Evolutionary conservation across 352 stramenopile species (phyloP).

Genomic region (Phytophthora sp.): DNA sequence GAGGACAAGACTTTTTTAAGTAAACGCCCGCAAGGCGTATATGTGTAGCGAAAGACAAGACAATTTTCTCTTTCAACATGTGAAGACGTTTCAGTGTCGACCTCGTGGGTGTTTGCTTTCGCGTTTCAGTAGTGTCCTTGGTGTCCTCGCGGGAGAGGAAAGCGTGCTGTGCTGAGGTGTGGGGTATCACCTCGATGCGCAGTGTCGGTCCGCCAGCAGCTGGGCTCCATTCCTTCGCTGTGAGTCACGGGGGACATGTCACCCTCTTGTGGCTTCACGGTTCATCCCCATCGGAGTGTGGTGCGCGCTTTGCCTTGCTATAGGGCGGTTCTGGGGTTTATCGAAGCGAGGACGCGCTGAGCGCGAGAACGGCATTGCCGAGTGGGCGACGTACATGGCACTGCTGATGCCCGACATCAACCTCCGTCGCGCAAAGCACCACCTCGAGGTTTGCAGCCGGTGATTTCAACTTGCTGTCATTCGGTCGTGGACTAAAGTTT

Average conservation of each 20-base stretch:
- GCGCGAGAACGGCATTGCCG: conserved; percentile 17
- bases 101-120: no score
- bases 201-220: conserved; percentile 17
- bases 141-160: conserved; percentile 24
- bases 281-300: conserved; percentile 17
- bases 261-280: conserved; percentile 14
- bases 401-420: conserved; percentile 76
- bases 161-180: background rate
- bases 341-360: conserved; percentile 9
- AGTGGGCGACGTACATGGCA: conserved; percentile 38
- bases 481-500: no score
- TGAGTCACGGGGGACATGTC: conserved; percentile 26
- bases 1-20: conserved; percentile 31
- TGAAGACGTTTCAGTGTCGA: conserved; percentile 34
- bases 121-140: no score
- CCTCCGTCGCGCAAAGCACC: conserved; percentile 61
- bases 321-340: conserved; percentile 6
- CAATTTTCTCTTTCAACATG: conserved; percentile 35
- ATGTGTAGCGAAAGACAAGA: conserved; percentile 35
- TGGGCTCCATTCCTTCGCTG: conserved; percentile 8
- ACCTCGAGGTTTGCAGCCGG: conserved; percentile 61
- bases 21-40: conserved; percentile 40
- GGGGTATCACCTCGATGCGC: background rate
- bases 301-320: conserved; percentile 20
- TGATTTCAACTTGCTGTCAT: no score